Conservation (phyloP, 2,329 filamentous ascomycete genomes). For the Aspergillus viridinutans region DNA sequence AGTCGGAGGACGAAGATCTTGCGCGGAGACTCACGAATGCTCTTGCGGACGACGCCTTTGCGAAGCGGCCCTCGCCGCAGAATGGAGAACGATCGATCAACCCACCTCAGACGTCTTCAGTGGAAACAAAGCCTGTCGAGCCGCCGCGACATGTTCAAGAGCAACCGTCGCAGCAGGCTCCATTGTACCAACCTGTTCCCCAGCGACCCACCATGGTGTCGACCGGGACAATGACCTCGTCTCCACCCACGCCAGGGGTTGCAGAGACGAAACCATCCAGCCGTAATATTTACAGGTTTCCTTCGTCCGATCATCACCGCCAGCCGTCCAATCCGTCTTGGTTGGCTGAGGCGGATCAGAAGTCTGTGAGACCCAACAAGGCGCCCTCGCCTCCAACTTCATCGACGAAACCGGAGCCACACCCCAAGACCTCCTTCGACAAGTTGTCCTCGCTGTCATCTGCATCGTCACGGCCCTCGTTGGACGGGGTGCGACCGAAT, state of each 20-base stretch:
- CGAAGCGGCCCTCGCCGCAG: constrained; percentile 38
- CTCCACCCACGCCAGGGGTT: constrained; percentile 40
- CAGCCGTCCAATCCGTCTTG: constrained; percentile 50
- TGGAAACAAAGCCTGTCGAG: constrained; percentile 20
- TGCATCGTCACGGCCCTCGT: constrained; percentile 61
- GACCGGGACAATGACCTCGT: constrained; percentile 75
- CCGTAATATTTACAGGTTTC: constrained; percentile 53
- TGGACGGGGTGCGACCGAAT: constrained; percentile 66
- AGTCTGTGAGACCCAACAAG: constrained; percentile 19
- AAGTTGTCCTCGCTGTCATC: constrained; percentile 51
- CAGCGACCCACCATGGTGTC: constrained; percentile 56
- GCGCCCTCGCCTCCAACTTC: constrained; percentile 31
- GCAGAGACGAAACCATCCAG: constrained; percentile 25
- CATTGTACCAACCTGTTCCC: constrained; percentile 43
- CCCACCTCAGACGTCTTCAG: constrained; percentile 21
- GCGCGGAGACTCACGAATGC: constrained; percentile 68
- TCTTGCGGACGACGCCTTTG: constrained; percentile 81
- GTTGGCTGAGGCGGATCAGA: constrained; percentile 24
- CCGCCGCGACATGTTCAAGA: constrained; percentile 20
- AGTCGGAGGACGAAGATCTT: constrained; percentile 48
- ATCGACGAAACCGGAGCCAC: constrained; percentile 42
- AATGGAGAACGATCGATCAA: constrained; percentile 24
- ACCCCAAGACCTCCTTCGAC: constrained; percentile 48
- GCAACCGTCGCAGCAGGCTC: constrained; percentile 24
- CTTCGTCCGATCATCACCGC: constrained; percentile 41